Conservation (phyloP, 805 yeast species). For the Ogataea pilisensis region DNA sequence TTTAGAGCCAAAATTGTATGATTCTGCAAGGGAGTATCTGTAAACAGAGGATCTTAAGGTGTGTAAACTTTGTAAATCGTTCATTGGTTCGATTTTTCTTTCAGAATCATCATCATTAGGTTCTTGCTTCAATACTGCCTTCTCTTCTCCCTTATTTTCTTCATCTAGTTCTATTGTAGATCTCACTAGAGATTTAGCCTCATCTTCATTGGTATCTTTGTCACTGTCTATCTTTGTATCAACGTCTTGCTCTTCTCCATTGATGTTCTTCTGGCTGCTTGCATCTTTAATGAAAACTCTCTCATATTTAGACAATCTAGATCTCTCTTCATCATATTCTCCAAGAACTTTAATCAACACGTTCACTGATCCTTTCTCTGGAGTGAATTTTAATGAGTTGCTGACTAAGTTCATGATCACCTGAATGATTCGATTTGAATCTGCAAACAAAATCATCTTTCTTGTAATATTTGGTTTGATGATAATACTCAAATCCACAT, state of each 20-base stretch:
- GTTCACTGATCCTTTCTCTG: conserved; percentile 76
- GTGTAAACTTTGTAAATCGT: conserved; percentile 15
- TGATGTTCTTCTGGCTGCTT: too few relatives aligned
- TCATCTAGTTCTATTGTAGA: neutral
- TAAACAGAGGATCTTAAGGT: conserved; percentile 31
- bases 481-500: conserved; percentile 61
- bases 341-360: conserved; percentile 64
- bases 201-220: conserved; percentile 3
- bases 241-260: too few relatives aligned
- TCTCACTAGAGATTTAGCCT: too few relatives aligned
- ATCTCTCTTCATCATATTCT: conserved; percentile 57
- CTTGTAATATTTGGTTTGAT: conserved; percentile 58
- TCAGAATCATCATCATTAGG: conserved; percentile 7
- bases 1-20: conserved; percentile 28
- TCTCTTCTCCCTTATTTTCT: neutral
- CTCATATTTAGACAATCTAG: conserved; percentile 37
- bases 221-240: too few relatives aligned
- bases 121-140: neutral
- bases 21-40: conserved; percentile 39
- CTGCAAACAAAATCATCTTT: conserved; percentile 74
- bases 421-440: conserved; percentile 85
- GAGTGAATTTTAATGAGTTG: conserved; percentile 89
- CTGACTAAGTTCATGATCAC: conserved; percentile 90
- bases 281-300: conserved; percentile 41
- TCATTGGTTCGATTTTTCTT: neutral